Conservation (phyloP, 257 asterid genomes). For the Coffea eugenioides region DNA sequence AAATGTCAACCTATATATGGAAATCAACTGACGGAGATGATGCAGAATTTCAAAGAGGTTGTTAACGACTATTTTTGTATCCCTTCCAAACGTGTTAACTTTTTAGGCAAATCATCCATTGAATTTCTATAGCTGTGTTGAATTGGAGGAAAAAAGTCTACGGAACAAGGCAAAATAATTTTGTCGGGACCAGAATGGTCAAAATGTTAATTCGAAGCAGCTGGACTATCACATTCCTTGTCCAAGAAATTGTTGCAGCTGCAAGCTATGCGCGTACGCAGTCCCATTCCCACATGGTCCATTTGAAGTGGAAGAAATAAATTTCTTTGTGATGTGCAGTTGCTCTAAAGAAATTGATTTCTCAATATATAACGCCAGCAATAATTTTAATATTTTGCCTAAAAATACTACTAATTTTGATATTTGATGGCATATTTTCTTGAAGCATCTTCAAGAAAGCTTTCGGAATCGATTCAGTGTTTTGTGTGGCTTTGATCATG, state of each 20-base stretch:
- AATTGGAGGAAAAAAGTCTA: background rate
- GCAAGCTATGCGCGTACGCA: background rate
- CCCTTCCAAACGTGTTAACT: background rate
- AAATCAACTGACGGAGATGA: background rate
- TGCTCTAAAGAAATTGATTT: too few species aligned
- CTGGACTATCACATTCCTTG: conserved; percentile 7
- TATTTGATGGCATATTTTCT: background rate
- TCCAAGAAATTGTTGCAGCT: background rate
- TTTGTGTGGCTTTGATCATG: background rate
- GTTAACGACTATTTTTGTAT: background rate
- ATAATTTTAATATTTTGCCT: too few species aligned
- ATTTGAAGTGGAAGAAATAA: background rate
- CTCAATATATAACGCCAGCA: too few species aligned
- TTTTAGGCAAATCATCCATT: background rate
- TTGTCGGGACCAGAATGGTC: conserved; percentile 5
- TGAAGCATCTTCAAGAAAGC: background rate
- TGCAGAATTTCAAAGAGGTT: background rate
- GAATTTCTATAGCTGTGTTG: background rate
- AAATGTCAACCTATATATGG: background rate
- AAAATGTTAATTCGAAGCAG: conserved; percentile 7
- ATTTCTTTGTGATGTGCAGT: background rate
- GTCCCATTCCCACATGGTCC: conserved; percentile 4
- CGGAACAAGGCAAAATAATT: background rate
- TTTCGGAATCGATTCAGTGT: background rate
- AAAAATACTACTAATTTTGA: too few species aligned